A percentile compares a stretch with the other conserved stretches of the same genome.
Evolutionary conservation across 2,329 filamentous ascomycete genomes (phyloP).

Genomic region (Colletotrichum sansevieriae): DNA sequence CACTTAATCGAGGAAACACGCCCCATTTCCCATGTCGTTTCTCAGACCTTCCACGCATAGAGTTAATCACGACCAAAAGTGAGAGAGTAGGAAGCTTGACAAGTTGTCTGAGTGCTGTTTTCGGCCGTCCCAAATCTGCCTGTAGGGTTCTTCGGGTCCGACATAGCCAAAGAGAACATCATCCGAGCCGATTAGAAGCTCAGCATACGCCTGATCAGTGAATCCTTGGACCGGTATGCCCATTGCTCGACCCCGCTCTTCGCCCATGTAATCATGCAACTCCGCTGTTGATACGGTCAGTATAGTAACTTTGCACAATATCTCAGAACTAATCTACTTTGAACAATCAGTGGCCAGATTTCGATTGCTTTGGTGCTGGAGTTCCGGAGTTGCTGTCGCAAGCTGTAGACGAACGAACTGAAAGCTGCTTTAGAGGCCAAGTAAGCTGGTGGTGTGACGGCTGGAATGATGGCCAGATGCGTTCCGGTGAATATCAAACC

Average conservation of each 20-base stretch:
- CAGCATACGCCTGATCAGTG: slow-evolving; percentile 51
- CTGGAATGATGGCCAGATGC: slow-evolving; percentile 51
- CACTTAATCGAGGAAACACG: no score
- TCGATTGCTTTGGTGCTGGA: slow-evolving; percentile 52
- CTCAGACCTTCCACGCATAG: no score
- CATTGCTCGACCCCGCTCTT: slow-evolving; percentile 39
- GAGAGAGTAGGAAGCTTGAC: not conserved
- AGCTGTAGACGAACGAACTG: slow-evolving; percentile 55
- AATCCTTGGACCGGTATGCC: slow-evolving; percentile 49
- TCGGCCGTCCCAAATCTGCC: not conserved
- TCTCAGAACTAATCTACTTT: slow-evolving; percentile 47
- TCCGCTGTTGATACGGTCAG: slow-evolving; percentile 39
- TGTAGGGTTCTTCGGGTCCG: slow-evolving; percentile 3
- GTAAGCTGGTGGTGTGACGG: slow-evolving; percentile 53
- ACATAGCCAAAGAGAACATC: slow-evolving; percentile 43
- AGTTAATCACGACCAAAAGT: not conserved
- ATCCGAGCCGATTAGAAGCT: slow-evolving; percentile 51
- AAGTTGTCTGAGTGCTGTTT: slow-evolving; percentile 3
- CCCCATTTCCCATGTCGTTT: no score
- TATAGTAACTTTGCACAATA: slow-evolving; percentile 43
- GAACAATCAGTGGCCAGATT: slow-evolving; percentile 50
- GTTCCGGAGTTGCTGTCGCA: slow-evolving; percentile 50
- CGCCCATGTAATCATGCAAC: slow-evolving; percentile 44
- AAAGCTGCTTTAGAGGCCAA: slow-evolving; percentile 60
- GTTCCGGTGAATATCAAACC: slow-evolving; percentile 43